phyloP scores from a whole-genome alignment of 495 filamentous ascomycete genomes.

The Annulohypoxylon stygium region DNA sequence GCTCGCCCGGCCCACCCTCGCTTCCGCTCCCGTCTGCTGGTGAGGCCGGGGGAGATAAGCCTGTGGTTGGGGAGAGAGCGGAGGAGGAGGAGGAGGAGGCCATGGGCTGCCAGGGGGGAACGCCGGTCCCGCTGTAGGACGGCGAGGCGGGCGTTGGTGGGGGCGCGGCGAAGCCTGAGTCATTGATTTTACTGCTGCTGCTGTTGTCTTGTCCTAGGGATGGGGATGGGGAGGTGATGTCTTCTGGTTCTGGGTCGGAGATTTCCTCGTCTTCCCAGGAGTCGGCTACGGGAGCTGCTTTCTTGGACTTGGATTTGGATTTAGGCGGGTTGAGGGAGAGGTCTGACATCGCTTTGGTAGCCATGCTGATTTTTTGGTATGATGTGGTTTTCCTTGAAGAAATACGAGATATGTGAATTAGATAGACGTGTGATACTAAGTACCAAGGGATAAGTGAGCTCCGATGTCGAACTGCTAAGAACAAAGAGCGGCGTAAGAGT shows the following conservation, averaged over 20 bases:
- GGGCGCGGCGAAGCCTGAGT: conserved; percentile 59
- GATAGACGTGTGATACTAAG: neutral
- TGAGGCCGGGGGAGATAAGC: conserved; percentile 40
- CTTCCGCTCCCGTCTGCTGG: conserved; percentile 23
- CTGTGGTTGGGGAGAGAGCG: conserved; percentile 30
- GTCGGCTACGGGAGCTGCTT: conserved; percentile 69
- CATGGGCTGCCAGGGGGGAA: conserved; percentile 34
- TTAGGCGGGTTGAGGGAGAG: conserved; percentile 52
- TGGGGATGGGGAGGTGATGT: conserved; percentile 44
- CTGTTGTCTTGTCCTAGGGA: conserved; percentile 50
- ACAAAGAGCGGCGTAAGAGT: neutral
- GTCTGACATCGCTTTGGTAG: conserved; percentile 52
- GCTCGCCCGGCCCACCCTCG: conserved; percentile 32
- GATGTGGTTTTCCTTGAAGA: neutral
- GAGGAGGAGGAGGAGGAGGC: neutral
- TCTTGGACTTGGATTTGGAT: conserved; percentile 50
- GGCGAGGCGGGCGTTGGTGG: conserved; percentile 73
- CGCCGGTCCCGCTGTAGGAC: conserved; percentile 51
- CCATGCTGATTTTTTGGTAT: conserved; percentile 20
- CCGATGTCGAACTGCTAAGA: neutral
- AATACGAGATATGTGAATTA: neutral
- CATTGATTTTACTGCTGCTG: conserved; percentile 42
- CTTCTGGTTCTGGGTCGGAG: conserved; percentile 56
- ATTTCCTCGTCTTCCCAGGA: conserved; percentile 87
- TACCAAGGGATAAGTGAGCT: neutral